Evolutionary conservation across 495 filamentous ascomycete species (phyloP).

Genomic region (Copromyces sp.): DNA sequence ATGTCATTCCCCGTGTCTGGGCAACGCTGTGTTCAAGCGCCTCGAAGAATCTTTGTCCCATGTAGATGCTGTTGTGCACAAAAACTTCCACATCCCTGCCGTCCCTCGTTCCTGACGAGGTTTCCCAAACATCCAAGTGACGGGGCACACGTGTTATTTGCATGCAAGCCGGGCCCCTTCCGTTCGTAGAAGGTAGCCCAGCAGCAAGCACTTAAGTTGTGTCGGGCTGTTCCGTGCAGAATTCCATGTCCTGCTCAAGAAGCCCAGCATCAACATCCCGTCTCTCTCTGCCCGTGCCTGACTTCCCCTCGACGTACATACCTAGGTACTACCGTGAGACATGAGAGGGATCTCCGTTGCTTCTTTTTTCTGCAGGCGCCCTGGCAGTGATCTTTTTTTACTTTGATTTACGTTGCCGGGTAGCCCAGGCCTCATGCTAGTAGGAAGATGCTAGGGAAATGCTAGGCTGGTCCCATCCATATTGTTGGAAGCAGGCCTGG

Average conservation of each 20-base stretch:
- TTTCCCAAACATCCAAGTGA: not conserved
- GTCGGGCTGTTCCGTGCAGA: not conserved
- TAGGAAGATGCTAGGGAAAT: not conserved
- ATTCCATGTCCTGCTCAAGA: not conserved
- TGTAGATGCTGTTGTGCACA: not conserved
- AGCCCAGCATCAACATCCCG: not conserved
- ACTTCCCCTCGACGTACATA: not conserved
- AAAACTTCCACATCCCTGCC: not conserved
- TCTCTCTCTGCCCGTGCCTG: not conserved
- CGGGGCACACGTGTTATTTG: not conserved
- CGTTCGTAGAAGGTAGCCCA: not conserved
- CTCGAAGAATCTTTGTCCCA: not conserved
- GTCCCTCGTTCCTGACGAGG: not conserved
- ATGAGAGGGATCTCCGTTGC: not conserved
- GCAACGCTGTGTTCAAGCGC: not conserved
- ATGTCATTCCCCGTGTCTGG: not conserved
- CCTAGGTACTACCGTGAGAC: not conserved
- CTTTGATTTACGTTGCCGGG: not conserved
- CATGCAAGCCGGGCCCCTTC: not conserved
- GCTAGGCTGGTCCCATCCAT: not conserved
- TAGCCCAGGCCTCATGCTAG: not conserved
- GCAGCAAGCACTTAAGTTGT: not conserved
- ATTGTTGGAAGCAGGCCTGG: conserved; percentile 8
- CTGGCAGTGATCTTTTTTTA: not conserved
- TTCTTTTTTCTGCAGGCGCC: not conserved